Evolutionary conservation across 345 rosid genomes (phyloP).

Genomic region (Balakata baccata): DNA sequence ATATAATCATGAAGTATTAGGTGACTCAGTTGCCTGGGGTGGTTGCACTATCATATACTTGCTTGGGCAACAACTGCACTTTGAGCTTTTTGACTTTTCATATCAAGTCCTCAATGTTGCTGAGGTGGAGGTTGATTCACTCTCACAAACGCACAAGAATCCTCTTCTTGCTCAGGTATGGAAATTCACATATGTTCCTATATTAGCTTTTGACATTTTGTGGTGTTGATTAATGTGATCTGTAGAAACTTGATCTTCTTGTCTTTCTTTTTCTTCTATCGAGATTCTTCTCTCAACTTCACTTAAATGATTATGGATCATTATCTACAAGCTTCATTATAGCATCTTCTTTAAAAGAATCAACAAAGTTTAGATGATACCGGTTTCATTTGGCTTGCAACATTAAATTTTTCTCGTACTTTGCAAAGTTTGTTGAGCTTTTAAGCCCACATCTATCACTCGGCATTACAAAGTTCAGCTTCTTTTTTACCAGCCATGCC

Average conservation of each 20-base stretch:
- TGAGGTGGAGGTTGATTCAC: constrained; percentile 76
- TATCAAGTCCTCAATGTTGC: constrained; percentile 95
- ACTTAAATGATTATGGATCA: background rate
- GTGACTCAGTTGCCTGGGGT: constrained; percentile 97
- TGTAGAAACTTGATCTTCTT: background rate
- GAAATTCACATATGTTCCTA: background rate
- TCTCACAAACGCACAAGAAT: constrained; percentile 50
- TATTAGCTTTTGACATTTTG: background rate
- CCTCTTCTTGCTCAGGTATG: constrained; percentile 64
- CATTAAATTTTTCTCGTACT: background rate
- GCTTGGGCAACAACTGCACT: constrained; percentile 97
- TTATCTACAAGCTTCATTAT: background rate
- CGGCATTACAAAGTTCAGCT: background rate
- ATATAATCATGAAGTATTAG: constrained; percentile 59
- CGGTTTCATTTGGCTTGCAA: background rate
- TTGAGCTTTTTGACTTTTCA: constrained; percentile 93
- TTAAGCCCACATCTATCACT: background rate
- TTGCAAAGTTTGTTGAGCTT: background rate
- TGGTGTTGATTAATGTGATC: background rate
- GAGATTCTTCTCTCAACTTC: background rate
- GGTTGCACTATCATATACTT: constrained; percentile 93
- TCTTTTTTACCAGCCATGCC: too few relatives aligned
- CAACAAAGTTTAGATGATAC: background rate
- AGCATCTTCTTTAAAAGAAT: too few relatives aligned
- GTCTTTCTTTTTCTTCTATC: background rate